Evolutionary conservation across 176 grass and related monocot species (phyloP), one percentile per base, ranked within the genome.

Genomic region (Carex littledalei): DNA sequence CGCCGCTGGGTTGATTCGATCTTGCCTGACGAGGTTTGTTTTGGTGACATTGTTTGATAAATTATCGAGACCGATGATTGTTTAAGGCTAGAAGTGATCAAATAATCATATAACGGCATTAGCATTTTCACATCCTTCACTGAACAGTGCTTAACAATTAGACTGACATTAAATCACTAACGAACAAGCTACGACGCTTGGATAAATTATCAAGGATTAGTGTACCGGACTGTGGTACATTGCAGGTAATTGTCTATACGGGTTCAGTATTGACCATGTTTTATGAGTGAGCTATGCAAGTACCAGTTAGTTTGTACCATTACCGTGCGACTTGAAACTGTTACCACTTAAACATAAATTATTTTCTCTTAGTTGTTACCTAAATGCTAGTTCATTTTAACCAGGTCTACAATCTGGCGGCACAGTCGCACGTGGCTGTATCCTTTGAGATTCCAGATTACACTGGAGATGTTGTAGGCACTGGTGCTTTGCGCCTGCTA

Each of bases 371-470:
- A 22, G 47, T 83, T 83, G 29, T 35, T 35, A 34, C 73, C 55
- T 31, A 35, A 57, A n/a, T 78, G 6, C 74, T 57, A 24, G 22
- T 26, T 6, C 26, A 57, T 9, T 57, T 52, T 15, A 35, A 78
- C 14, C 63, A 83, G 81, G 96, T 99, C 85, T 99, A 99, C 89
- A 99, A 99, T 81, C 88, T 99, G 78, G 93, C 96, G 20, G 96
- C 96, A 7, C 93, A 99, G 84, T 99, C 96, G 8, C 96, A 99
- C 84, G 93, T 99, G 47, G 93, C 93, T 32, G 93, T 99, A 52
- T 95, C 96, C 84, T 98, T 94, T 78, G 96, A 98, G 90, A 85
- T 98, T 20, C 96, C 96, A 21, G 96, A 95, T 82, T 98, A 93
- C 93, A 98, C 93, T 4, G 93, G 91, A 67, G 96, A 98, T 89